Evolutionary conservation across 805 yeast species (phyloP).

Genomic region (Wickerhamiella alocasiicola): DNA sequence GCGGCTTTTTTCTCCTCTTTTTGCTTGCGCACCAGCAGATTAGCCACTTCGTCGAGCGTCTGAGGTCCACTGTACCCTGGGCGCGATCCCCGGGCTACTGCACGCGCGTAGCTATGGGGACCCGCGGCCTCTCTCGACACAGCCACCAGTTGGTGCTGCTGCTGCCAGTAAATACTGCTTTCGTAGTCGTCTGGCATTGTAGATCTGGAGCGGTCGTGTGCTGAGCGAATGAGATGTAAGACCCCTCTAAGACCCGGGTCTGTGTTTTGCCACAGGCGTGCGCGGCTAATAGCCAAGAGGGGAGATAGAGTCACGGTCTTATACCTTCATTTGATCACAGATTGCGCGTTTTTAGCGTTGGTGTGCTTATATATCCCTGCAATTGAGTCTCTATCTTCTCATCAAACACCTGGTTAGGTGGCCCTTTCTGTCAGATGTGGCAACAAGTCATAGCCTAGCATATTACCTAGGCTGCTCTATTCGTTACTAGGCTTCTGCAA

Average conservation of each 20-base stretch:
- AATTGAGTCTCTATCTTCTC: no score
- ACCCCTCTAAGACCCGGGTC: no score
- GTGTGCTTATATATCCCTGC: background rate
- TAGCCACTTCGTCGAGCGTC: constrained; percentile 30
- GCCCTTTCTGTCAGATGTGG: background rate
- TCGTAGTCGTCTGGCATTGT: constrained; percentile 15
- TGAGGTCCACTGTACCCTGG: constrained; percentile 20
- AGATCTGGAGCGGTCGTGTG: background rate
- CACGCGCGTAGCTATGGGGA: constrained; percentile 75
- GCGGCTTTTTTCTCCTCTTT: constrained; percentile 11
- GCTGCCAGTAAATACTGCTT: constrained; percentile 46
- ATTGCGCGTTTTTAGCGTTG: background rate
- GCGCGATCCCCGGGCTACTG: constrained; percentile 50
- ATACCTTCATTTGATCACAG: no score
- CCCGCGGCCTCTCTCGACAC: constrained; percentile 53
- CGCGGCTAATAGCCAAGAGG: no score
- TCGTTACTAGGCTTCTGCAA: no score
- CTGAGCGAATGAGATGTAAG: no score
- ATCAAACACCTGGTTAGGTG: no score
- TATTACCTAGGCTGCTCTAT: no score
- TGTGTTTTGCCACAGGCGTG: no score
- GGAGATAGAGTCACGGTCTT: no score
- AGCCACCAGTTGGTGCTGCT: constrained; percentile 61
- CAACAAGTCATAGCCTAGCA: background rate
- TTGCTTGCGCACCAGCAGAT: constrained; percentile 27